Conservation (phyloP, 371 early-diverging fungal species). For the Conidiobolus incongruus region DNA sequence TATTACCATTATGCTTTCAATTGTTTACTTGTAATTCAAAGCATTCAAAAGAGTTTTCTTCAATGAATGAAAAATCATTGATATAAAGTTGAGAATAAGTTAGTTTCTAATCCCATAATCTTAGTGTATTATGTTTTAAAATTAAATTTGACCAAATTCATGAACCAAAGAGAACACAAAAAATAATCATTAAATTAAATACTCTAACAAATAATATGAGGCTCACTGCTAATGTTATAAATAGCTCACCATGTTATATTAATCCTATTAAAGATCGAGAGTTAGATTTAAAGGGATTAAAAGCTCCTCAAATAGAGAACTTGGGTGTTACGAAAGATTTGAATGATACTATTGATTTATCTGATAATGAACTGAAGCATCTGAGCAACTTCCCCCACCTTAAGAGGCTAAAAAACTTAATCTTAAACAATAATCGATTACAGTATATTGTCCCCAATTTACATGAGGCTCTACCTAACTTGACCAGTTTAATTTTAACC, state of each 20-base stretch:
- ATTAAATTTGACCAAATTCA: too few species aligned
- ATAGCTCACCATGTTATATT: constrained; percentile 38
- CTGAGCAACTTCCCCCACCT: constrained; percentile 79
- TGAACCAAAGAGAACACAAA: too few species aligned
- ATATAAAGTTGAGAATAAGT: too few species aligned
- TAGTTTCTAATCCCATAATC: too few species aligned
- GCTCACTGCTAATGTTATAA: constrained; percentile 54
- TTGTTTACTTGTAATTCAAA: too few species aligned
- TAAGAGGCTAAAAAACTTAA: constrained; percentile 45
- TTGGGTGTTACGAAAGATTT: constrained; percentile 81
- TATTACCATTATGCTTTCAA: too few species aligned
- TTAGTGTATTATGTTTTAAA: too few species aligned
- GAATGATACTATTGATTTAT: constrained; percentile 80
- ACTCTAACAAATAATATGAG: too few species aligned
- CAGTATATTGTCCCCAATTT: constrained; percentile 39
- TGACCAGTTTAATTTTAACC: constrained; percentile 55
- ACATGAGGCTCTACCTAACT: constrained; percentile 38
- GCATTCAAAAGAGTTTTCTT: too few species aligned
- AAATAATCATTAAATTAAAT: too few species aligned
- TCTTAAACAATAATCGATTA: constrained; percentile 73
- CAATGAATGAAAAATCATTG: too few species aligned
- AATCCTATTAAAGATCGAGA: constrained; percentile 79
- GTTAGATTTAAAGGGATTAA: constrained; percentile 66
- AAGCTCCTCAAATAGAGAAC: constrained; percentile 82
- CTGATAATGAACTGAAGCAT: constrained; percentile 68